Evolutionary conservation across 306 rosid species (phyloP), one percentile per base, ranked within the genome.

Genomic region (Rubus idaeus): DNA sequence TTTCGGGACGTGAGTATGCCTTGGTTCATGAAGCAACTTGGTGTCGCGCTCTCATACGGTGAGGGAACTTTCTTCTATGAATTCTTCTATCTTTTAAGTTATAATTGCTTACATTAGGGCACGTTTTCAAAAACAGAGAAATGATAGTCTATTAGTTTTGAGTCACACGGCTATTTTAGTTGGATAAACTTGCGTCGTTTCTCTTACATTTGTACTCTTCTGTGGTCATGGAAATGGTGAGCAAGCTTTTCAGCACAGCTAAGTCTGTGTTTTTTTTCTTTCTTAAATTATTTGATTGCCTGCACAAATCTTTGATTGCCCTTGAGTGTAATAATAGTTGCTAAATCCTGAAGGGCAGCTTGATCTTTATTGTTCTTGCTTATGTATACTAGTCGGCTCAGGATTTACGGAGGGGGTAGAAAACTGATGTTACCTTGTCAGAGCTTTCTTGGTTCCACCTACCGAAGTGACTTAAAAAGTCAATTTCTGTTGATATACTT

Each of bases 31-130:
- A 91, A 87, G 84, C 88, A 12, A 55, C 75, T 55, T 94, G 97
- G 98, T 77, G 92, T 84, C 88, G 86, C 63, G 81, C 91, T 61
- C 87, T 90, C 56, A 88, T 81, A 81, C 81, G 97, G 98, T 91
- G 79, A 80, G 86, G 40, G 14, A 1, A 5, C 8, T 42, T 68
- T 76, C 62, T 30, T 58, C 76, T 35, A 41, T 62, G 8, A 63
- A 41, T 56, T 76, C 10, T 41, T 35, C 16, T 51, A 5, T 76
- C 10, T 41, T 35, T 10, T 51, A 5, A 39, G 26, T 63, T 16
- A 8, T 37, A 13, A 26, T 12, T 5, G 42, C 16, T 58, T 26
- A 26, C 0, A 26, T 61, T 61, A 61, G 42, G 18, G 39, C 16
- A 10, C 1, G 8, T 0, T 12, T 30, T 5, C 8, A 0, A 42